phyloP scores from a whole-genome alignment of 805 yeast genomes.

The Wickerhamiella alocasiicola region DNA sequence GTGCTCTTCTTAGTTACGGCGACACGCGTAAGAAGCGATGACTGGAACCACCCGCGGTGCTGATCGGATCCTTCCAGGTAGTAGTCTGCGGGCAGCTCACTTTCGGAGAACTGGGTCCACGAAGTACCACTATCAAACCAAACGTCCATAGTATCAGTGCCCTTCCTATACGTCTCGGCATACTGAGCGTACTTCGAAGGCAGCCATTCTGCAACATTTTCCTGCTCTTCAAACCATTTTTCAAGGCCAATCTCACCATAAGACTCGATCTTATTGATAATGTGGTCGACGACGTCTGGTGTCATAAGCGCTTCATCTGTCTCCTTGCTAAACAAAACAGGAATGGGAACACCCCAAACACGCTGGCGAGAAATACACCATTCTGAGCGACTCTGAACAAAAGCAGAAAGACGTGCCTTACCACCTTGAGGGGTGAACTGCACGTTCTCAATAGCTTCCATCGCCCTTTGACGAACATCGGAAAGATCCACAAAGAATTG shows the following conservation, averaged over 20 bases:
- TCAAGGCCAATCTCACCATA: conserved; percentile 37
- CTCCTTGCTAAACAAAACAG: conserved; percentile 54
- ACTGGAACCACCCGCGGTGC: conserved; percentile 98
- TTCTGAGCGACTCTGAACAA: conserved; percentile 66
- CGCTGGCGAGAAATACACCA: conserved; percentile 98
- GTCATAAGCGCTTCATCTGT: conserved; percentile 56
- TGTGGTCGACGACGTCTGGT: conserved; percentile 41
- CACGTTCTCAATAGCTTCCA: conserved; percentile 47
- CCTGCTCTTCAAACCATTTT: conserved; percentile 55
- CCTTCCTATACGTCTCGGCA: conserved; percentile 42
- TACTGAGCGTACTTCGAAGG: conserved; percentile 35
- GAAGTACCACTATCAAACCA: conserved; percentile 98
- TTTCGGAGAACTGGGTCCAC: conserved; percentile 53
- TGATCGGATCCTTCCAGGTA: conserved; percentile 97
- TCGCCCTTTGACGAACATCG: conserved; percentile 47
- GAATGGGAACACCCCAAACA: conserved; percentile 97
- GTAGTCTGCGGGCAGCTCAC: conserved; percentile 39
- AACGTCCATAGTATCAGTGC: conserved; percentile 92
- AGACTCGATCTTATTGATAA: conserved; percentile 42
- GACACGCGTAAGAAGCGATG: conserved; percentile 70
- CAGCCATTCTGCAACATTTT: conserved; percentile 53
- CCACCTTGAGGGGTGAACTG: conserved; percentile 67
- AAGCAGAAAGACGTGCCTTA: conserved; percentile 53
- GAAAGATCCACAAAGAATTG: conserved; percentile 91
- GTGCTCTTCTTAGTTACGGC: conserved; percentile 30